Evolutionary conservation across 2,329 filamentous ascomycete genomes (phyloP), one percentile per base, ranked within the genome.

Genomic region (Tothia fuscella): DNA sequence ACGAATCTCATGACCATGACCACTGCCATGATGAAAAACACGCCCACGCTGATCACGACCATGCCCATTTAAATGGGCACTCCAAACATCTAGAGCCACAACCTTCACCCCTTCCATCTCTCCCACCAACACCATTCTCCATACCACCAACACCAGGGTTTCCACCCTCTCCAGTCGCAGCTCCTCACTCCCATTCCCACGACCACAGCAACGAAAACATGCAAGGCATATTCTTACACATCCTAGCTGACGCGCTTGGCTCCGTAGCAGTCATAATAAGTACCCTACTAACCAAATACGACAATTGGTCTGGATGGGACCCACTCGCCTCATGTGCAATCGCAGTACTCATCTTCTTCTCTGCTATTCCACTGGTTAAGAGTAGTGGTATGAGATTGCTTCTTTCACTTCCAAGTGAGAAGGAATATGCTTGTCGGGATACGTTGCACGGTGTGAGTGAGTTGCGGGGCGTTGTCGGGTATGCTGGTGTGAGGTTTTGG

Each of bases 191-290:
- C 13, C 39, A 46, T 30, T 31, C 46, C 16, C 70, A 77, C 50
- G 63, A 65, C n/a, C 82, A 88, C 53, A 82, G 86, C 47, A 94
- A 94, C 58, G 91, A 98, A 53, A 98, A 98, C 56, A 95, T 98
- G 88, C 76, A 91, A 52, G 91, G 91, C 10, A 96, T 98, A 50
- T 98, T 93, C 61, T 68, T 98, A 16, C 91, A 98, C 55, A 84
- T 98, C 38, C 71, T 96, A 21, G 91, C 91, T 5, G 91, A 98
- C 57, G 93, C 91, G 0, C 77, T 96, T 22, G 91, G 91, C 20
- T 95, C 88, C 42, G 82, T 88, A 1, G 91, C 91, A 1, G 91
- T 98, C 36, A 94, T 98, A 47, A 76, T 87, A 25, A 95, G 87
- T 6, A 98, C 91, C 0, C 66, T 85, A 1, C 68, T 96, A 17